Evolutionary conservation across 2,329 filamentous ascomycete genomes (phyloP).

Genomic region (Septoria linicola): DNA sequence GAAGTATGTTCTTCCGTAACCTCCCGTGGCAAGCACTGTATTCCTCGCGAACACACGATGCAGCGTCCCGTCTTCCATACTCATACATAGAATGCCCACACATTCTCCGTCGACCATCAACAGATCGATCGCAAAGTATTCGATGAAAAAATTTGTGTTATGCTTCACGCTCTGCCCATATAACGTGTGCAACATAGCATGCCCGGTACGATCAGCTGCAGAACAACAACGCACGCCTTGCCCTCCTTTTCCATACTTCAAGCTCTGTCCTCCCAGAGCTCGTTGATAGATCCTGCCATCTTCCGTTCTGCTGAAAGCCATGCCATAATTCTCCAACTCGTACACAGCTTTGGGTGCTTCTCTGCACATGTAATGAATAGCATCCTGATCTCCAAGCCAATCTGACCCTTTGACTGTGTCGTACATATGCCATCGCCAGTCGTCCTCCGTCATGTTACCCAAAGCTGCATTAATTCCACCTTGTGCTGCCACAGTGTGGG

Average conservation of each 20-base stretch:
- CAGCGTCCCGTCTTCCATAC: conserved; percentile 51
- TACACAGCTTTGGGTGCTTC: conserved; percentile 56
- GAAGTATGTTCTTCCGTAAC: conserved; percentile 53
- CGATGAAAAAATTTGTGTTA: conserved; percentile 52
- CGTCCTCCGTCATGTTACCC: conserved; percentile 57
- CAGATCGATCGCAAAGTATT: conserved; percentile 52
- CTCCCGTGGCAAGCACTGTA: conserved; percentile 51
- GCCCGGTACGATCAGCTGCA: conserved; percentile 50
- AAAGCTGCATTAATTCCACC: conserved; percentile 63
- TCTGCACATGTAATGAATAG: conserved; percentile 60
- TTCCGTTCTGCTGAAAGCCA: conserved; percentile 52
- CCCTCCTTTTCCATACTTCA: conserved; percentile 50
- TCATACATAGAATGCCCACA: conserved; percentile 48
- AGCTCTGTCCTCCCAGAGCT: conserved; percentile 50
- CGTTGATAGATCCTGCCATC: conserved; percentile 51
- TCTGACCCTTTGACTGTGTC: conserved; percentile 60
- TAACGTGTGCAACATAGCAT: conserved; percentile 52
- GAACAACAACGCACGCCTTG: conserved; percentile 51
- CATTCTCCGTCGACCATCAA: conserved; percentile 51
- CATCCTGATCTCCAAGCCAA: conserved; percentile 61
- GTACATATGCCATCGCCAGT: conserved; percentile 62
- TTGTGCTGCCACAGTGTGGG: conserved; percentile 66
- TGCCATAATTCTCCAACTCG: conserved; percentile 57
- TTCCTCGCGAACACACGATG: conserved; percentile 51
- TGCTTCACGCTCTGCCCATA: conserved; percentile 52